These are phyloP conservation scores for Penicillium olsonii DNA, from an alignment of 2,329 filamentous ascomycete genomes.

Conservation along the genomic window DNA sequence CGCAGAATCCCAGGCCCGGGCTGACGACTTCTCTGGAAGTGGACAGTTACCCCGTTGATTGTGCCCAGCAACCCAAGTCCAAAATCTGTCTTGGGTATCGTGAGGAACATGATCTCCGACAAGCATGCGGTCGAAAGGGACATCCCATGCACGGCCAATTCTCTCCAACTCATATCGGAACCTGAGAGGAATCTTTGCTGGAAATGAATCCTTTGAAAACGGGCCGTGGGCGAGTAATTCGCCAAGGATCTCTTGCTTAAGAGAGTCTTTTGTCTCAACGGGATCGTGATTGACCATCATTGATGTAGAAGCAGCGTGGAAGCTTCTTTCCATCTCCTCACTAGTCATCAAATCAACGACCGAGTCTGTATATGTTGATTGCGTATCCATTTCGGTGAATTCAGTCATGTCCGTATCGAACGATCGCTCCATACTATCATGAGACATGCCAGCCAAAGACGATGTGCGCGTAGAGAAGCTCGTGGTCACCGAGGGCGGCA, in stretches of 20 bases:
- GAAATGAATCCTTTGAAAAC: conserved; percentile 34
- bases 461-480: conserved; percentile 29
- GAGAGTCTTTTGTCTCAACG: conserved; percentile 14
- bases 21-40: conserved; percentile 34
- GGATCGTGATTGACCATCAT: conserved; percentile 4
- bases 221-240: conserved; percentile 37
- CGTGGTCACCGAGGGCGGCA: conserved; percentile 13
- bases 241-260: conserved; percentile 26
- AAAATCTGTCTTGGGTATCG: conserved; percentile 34
- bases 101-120: conserved; percentile 25
- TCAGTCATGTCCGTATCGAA: conserved; percentile 35
- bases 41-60: conserved; percentile 23
- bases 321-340: conserved; percentile 13
- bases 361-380: conserved; percentile 31
- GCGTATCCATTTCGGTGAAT: conserved; percentile 27
- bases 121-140: conserved; percentile 32
- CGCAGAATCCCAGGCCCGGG: conserved; percentile 38
- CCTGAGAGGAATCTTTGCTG: conserved; percentile 32
- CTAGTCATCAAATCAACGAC: conserved; percentile 24
- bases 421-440: conserved; percentile 18
- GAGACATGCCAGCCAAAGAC: conserved; percentile 20
- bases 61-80: conserved; percentile 33
- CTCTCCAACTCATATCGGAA: conserved; percentile 43
- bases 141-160: conserved; percentile 31
- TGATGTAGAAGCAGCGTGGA: conserved; percentile 10